These are phyloP conservation scores for Petunia secreta DNA, from an alignment of 257 asterid genomes.

Conservation along the genomic window DNA sequence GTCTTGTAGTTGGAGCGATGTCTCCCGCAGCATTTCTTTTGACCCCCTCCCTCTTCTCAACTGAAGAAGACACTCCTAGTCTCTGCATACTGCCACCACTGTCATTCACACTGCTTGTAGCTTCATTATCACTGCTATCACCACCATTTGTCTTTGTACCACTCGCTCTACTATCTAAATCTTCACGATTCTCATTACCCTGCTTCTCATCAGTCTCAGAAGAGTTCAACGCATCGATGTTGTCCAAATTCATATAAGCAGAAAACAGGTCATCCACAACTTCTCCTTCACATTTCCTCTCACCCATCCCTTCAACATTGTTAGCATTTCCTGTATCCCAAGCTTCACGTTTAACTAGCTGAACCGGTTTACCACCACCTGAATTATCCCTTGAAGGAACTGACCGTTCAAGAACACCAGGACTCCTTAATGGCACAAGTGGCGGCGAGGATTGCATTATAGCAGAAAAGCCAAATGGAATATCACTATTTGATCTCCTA, in stretches of 20 bases:
- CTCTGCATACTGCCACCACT: constrained; percentile 53
- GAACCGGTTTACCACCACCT: constrained; percentile 51
- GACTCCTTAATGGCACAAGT: constrained; percentile 58
- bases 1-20: constrained; percentile 74
- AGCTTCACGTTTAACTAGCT: constrained; percentile 68
- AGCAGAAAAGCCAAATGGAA: constrained; percentile 58
- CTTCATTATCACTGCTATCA: constrained; percentile 69
- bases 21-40: constrained; percentile 78
- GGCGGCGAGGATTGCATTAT: constrained; percentile 61
- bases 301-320: constrained; percentile 72
- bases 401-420: constrained; percentile 50
- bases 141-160: constrained; percentile 56
- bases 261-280: constrained; percentile 62
- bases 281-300: constrained; percentile 64
- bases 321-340: constrained; percentile 66
- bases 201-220: constrained; percentile 80
- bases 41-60: constrained; percentile 64
- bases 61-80: constrained; percentile 37
- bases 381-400: constrained; percentile 44
- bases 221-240: constrained; percentile 59
- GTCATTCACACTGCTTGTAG: constrained; percentile 66
- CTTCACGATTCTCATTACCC: constrained; percentile 78
- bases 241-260: constrained; percentile 64
- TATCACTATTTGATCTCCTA: constrained; percentile 71
- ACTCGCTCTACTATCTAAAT: constrained; percentile 78